Evolutionary conservation across 208 protist species (phyloP).

Genomic region (Trypanosoma vivax): DNA sequence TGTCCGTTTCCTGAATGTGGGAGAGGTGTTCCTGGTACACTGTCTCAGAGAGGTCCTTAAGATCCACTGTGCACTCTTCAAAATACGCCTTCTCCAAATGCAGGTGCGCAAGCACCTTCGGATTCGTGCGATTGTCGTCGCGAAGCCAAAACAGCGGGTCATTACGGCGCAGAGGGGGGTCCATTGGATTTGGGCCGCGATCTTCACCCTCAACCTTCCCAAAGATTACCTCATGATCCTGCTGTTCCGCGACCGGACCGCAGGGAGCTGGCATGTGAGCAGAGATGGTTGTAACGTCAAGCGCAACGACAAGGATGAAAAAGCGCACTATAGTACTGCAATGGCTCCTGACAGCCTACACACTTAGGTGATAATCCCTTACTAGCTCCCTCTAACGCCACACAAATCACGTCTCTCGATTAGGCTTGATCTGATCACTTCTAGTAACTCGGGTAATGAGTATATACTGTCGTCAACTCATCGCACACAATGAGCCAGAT

Average conservation of each 20-base stretch:
- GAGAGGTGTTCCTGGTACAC: slow-evolving; percentile 84
- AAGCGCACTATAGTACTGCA: no score
- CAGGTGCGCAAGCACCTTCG: slow-evolving; percentile 76
- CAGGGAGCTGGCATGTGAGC: slow-evolving; percentile 3
- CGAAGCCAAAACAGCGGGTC: slow-evolving; percentile 85
- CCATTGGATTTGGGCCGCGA: slow-evolving; percentile 77
- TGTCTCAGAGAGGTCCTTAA: slow-evolving; percentile 39
- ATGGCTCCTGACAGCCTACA: no score
- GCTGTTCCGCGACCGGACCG: slow-evolving; percentile 55
- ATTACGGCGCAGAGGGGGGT: slow-evolving; percentile 63
- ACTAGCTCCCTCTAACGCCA: no score
- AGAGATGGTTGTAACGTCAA: slow-evolving; percentile 1
- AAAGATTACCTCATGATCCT: slow-evolving; percentile 64
- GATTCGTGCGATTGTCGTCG: slow-evolving; percentile 63
- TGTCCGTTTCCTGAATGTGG: slow-evolving; percentile 83
- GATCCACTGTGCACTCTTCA: slow-evolving; percentile 52
- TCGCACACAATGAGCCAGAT: slow-evolving; percentile 8
- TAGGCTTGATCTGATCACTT: no score
- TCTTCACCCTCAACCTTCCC: slow-evolving; percentile 79
- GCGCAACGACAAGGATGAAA: neutral
- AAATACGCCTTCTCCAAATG: slow-evolving; percentile 78
- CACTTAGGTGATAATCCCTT: neutral
- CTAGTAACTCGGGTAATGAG: neutral
- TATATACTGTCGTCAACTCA: slow-evolving; percentile 5
- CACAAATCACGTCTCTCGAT: no score